Evolutionary conservation across 1,139 yeast species (phyloP).

Genomic region (Zhuliangozyma parablackwelliae): DNA sequence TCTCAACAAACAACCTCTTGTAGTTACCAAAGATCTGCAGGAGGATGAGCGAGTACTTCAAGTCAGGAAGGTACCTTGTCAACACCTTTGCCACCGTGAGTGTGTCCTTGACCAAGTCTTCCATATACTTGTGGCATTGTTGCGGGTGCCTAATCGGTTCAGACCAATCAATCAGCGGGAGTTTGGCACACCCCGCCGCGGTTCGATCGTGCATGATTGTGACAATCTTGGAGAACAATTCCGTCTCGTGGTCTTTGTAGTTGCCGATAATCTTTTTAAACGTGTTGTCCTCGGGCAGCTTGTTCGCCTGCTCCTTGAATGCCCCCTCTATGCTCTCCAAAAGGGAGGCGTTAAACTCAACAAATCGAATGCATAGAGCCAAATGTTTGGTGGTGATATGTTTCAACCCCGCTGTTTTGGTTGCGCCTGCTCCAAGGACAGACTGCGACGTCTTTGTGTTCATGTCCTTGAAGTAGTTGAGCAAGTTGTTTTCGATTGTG

Average conservation of each 20-base stretch:
- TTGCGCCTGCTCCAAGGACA: constrained; percentile 75
- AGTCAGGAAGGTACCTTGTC: constrained; percentile 52
- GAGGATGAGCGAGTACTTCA: constrained; percentile 46
- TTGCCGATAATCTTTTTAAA: constrained; percentile 26
- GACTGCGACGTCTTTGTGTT: constrained; percentile 59
- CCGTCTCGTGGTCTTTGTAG: constrained; percentile 59
- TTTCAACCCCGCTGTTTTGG: constrained; percentile 67
- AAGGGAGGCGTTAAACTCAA: constrained; percentile 36
- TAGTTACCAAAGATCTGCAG: constrained; percentile 59
- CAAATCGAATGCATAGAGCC: constrained; percentile 62
- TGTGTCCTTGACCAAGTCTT: constrained; percentile 62
- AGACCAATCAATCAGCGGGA: constrained; percentile 49
- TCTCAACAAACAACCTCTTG: constrained; percentile 52
- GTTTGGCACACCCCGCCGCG: constrained; percentile 41
- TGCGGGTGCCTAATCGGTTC: constrained; percentile 35
- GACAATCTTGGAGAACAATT: constrained; percentile 62
- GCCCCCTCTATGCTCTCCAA: constrained; percentile 16
- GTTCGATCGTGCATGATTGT: constrained; percentile 70
- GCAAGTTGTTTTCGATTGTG: constrained; percentile 36
- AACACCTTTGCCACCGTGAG: constrained; percentile 59
- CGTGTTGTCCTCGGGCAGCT: constrained; percentile 33
- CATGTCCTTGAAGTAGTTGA: constrained; percentile 49
- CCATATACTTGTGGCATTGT: constrained; percentile 62
- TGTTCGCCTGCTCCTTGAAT: constrained; percentile 6
- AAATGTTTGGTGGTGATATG: constrained; percentile 71